A percentile compares a stretch with the other conserved stretches of the same genome.
phyloP scores from a whole-genome alignment of 257 asterid species.

The Leptodermis oblonga region DNA sequence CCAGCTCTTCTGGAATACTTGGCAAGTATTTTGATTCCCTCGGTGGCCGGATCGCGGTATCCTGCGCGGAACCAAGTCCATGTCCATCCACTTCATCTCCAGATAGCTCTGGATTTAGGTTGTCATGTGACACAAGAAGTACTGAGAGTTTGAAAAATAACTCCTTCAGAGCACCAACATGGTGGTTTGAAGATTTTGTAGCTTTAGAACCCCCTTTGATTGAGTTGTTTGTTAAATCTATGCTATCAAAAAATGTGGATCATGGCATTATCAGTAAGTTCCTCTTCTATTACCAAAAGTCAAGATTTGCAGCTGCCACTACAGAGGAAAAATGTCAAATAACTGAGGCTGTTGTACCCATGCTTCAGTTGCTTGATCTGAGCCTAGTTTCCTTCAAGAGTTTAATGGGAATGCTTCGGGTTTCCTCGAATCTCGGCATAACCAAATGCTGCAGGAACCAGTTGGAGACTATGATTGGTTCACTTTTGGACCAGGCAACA shows the following conservation, averaged over 20 bases:
- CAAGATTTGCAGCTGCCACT: slow-evolving; percentile 39
- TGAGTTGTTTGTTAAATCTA: slow-evolving; percentile 34
- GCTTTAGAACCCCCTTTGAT: slow-evolving; percentile 28
- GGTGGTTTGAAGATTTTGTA: slow-evolving; percentile 88
- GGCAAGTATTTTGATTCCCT: slow-evolving; percentile 51
- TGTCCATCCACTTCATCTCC: slow-evolving; percentile 72
- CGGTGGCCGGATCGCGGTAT: slow-evolving; percentile 36
- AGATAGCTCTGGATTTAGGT: slow-evolving; percentile 56
- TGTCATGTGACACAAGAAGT: slow-evolving; percentile 70
- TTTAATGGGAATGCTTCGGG: slow-evolving; percentile 56
- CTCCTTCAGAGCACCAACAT: slow-evolving; percentile 43
- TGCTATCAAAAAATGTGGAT: slow-evolving; percentile 48
- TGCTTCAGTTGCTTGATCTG: slow-evolving; percentile 53
- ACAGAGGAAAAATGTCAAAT: slow-evolving; percentile 35
- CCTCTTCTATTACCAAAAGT: slow-evolving; percentile 64
- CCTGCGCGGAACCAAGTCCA: slow-evolving; percentile 60
- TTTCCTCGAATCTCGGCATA: slow-evolving; percentile 32
- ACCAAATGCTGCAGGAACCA: slow-evolving; percentile 38
- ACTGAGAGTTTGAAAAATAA: slow-evolving; percentile 64
- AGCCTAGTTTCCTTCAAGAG: slow-evolving; percentile 52
- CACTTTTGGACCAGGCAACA: slow-evolving; percentile 53
- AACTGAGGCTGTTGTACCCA: slow-evolving; percentile 46
- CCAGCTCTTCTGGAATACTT: slow-evolving; percentile 35
- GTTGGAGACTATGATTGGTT: slow-evolving; percentile 71
- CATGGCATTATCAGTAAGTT: slow-evolving; percentile 52